Base-by-base conservation (phyloP, 805 yeast species). In the Metschnikowia borealis region DNA sequence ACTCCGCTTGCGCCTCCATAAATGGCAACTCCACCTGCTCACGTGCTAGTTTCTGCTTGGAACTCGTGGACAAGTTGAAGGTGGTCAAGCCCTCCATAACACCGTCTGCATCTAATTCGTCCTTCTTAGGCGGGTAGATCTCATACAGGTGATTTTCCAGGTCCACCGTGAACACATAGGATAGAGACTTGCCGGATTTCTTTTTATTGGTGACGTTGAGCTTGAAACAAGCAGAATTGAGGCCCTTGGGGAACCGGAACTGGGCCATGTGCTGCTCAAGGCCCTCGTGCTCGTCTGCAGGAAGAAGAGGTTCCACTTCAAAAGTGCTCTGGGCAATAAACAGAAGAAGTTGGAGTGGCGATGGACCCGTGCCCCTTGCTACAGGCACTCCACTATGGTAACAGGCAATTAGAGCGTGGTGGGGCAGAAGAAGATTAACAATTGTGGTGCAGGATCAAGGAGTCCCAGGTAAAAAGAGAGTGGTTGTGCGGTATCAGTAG, bases 21-120 rank as follows among this genome's bases (percentile, higher is more conserved):
- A 75, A 92, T n/a, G 99, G 99, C 52, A 92, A 73, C 44, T 87
- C 95, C 3, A 94, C 97, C 54, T 86, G 83, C 23, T 89, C 96
- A 53, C 82, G 81, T 0, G 95, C 96, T 42, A 75, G 62, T 54
- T 79, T 83, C 63, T 94, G 97, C 59, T 81, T 85, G 3, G 80
- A 79, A 6, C 84, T 85, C 0, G 95, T 87, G 6, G 83, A 75
- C 49, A 92, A 71, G 57, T 91, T 91, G 73, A 92, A 92, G 0
- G 99, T 94, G 0, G 98, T 89, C 58, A 94, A 73, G 36, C 77
- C 88, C 54, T 83, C 80, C 44, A 92, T 70, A 50, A 85, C 61
- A 14, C 76, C 77, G 36, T 78, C 80, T 11, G 32, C 34, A 14
- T 80, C 82, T 32, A 81, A 80, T 1, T 53, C 57, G 7, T 62